Evolutionary conservation across 306 rosid species (phyloP), one percentile per base, ranked within the genome.

Genomic region (Bauhinia variegata): DNA sequence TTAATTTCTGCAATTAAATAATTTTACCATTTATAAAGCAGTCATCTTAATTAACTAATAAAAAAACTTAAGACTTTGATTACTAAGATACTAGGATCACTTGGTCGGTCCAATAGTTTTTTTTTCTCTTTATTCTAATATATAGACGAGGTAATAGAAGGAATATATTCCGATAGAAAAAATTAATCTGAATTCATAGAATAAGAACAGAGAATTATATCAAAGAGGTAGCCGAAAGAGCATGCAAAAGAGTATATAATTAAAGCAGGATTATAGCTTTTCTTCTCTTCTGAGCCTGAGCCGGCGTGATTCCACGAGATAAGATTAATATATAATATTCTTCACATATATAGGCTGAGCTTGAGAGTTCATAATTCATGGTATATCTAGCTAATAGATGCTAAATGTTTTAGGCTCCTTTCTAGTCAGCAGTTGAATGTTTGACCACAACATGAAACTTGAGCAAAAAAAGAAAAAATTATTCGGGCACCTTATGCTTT

Each of bases 201-300:
- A 67, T 62, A 60, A 60, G 74, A 49, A n/a, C n/a, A 72, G 60
- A 37, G 54, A 19, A 54, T 44, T 38, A 67, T 4, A 5, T n/a
- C n/a, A n/a, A n/a, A n/a, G n/a, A n/a, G n/a, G n/a, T 60, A 41
- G 56, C 74, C 74, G 74, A 71, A 71, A 72, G 65, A 46, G 53
- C 11, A 1, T 31, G 74, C 5, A 18, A 59, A 66, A 68, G 47
- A 33, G 8, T 49, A 0, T 4, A n/a, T n/a, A n/a, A 31, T 36
- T 64, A 52, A 74, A 57, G 56, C 44, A 48, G 19, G 51, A 34
- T 54, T 6, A 23, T n/a, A 63, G 37, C 49, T 41, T 32, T 46
- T 43, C 28, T 23, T 1, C 28, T 23, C 28, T n/a, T n/a, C n/a
- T n/a, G n/a, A n/a, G n/a, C n/a, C n/a, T n/a, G n/a, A n/a, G n/a